These are phyloP conservation scores for Ehretia macrophylla DNA, from an alignment of 257 asterid genomes.

Conservation along the genomic window DNA sequence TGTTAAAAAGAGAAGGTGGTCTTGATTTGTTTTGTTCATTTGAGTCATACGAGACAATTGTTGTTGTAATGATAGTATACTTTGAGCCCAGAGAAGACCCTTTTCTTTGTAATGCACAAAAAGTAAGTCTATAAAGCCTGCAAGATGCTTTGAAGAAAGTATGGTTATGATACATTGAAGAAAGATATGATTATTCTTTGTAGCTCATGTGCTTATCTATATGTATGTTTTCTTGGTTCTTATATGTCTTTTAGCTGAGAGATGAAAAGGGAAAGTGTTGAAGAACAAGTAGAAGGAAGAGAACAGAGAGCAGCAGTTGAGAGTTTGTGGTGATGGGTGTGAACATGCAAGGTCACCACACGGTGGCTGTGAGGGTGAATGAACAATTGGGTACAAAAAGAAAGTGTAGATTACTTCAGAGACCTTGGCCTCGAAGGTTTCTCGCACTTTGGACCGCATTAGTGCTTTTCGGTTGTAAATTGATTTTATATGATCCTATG, in stretches of 20 bases:
- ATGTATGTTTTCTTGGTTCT: constrained; percentile 15
- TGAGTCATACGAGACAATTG: constrained; percentile 25
- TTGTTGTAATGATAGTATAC: constrained; percentile 29
- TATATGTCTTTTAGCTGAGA: constrained; percentile 14
- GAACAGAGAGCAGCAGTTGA: neutral
- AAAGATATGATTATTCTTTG: constrained; percentile 25
- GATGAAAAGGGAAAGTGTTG: constrained; percentile 19
- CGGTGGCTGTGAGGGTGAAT: constrained; percentile 53
- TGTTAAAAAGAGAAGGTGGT: constrained; percentile 18
- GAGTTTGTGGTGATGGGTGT: constrained; percentile 41
- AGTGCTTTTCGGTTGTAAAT: constrained; percentile 20
- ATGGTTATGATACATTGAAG: constrained; percentile 15
- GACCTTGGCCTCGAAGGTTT: constrained; percentile 27
- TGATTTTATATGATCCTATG: constrained; percentile 25
- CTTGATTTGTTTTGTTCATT: constrained; percentile 19
- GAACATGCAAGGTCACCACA: constrained; percentile 55
- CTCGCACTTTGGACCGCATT: constrained; percentile 46
- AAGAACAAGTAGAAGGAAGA: constrained; percentile 15
- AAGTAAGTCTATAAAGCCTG: constrained; percentile 36
- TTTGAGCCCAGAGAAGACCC: constrained; percentile 24
- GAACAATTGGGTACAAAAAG: constrained; percentile 47
- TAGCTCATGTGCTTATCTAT: constrained; percentile 18
- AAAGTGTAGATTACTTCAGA: constrained; percentile 33
- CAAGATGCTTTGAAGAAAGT: constrained; percentile 20
- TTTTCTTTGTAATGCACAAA: constrained; percentile 27